Conservation (phyloP, 2,329 filamentous ascomycete species). For the Cladosporium sp. region DNA sequence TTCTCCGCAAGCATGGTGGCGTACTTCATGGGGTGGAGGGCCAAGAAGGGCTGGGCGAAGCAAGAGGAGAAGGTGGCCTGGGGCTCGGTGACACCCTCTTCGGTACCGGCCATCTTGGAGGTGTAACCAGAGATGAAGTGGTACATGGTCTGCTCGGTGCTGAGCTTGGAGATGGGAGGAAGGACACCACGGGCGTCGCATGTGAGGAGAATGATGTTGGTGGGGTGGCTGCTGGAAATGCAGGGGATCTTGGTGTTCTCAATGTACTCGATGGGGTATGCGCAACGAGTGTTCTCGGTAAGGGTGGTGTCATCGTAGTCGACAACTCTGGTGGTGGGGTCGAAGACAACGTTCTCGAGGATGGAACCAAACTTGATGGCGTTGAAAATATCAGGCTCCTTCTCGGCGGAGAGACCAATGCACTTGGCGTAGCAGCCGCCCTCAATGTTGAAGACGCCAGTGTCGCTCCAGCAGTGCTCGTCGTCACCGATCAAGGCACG, state of each 20-base stretch:
- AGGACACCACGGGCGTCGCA: slow-evolving; percentile 97
- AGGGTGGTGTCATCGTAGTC: slow-evolving; percentile 95
- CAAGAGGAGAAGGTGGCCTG: slow-evolving; percentile 99
- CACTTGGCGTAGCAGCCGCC: slow-evolving; percentile 99
- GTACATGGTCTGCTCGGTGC: slow-evolving; percentile 97
- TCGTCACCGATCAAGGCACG: slow-evolving; percentile 96
- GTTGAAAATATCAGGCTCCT: slow-evolving; percentile 96
- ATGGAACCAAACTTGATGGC: slow-evolving; percentile 97
- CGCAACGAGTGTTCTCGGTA: slow-evolving; percentile 97
- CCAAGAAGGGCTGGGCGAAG: slow-evolving; percentile 98
- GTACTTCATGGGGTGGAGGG: slow-evolving; percentile 98
- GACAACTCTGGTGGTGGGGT: slow-evolving; percentile 82
- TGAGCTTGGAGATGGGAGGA: slow-evolving; percentile 95
- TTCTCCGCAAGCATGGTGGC: slow-evolving; percentile 98
- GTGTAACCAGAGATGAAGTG: slow-evolving; percentile 99
- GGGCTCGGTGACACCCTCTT: slow-evolving; percentile 94
- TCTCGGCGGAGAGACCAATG: slow-evolving; percentile 94
- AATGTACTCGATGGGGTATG: slow-evolving; percentile 99
- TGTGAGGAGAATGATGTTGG: slow-evolving; percentile 96
- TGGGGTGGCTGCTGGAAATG: slow-evolving; percentile 80
- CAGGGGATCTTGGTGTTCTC: slow-evolving; percentile 98
- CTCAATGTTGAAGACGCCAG: slow-evolving; percentile 98
- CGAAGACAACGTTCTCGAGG: slow-evolving; percentile 97
- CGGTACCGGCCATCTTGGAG: slow-evolving; percentile 99
- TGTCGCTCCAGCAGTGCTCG: slow-evolving; percentile 99